Evolutionary conservation across 2,329 filamentous ascomycete genomes (phyloP), one percentile per base, ranked within the genome.

Genomic region (Magnaporthiopsis incrustans): DNA sequence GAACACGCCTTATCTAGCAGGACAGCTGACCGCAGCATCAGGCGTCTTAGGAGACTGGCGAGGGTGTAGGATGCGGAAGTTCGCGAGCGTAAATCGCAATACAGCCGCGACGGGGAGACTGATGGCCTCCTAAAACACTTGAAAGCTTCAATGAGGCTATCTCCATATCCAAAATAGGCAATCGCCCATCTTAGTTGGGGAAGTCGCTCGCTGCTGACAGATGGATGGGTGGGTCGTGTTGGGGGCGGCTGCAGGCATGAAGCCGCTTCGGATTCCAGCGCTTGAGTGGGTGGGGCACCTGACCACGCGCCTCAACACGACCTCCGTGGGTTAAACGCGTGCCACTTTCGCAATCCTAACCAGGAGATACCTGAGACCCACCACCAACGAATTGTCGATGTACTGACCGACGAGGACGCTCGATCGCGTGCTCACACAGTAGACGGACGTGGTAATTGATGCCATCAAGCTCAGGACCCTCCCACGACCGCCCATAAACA

Each of bases 241-340:
- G 22, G 8, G 22, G 18, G 33, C 3, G 33, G 10, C 2, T 53
- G 44, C 44, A 25, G 44, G 44, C 44, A 53, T 25, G n/a, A 53
- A 11, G 38, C 14, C 38, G 38, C 15, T 18, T 5, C 6, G 38
- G 33, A 12, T 35, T 35, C 10, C 33, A 14, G 33, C 33, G 33
- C 33, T 35, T 50, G 38, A 22, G 38, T 50, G 15, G 64, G 62
- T 63, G 62, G 62, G 62, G 62, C 62, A 63, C 62, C 57, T 63
- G 57, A 59, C 62, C 35, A 63, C 62, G 62, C 62, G 62, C 56
- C 25, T n/a, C 44, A 25, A 62, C 60, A 57, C 60, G 60, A 7
- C n/a, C 44, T 53, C n/a, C 22, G 44, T 25, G 44, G 44, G 18
- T 4, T 53, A n/a, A 14, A 53, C 44, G 44, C 44, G 44, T 25